These are phyloP conservation scores for Xylaria cubensis DNA, from an alignment of 495 filamentous ascomycete species.

Conservation along the genomic window DNA sequence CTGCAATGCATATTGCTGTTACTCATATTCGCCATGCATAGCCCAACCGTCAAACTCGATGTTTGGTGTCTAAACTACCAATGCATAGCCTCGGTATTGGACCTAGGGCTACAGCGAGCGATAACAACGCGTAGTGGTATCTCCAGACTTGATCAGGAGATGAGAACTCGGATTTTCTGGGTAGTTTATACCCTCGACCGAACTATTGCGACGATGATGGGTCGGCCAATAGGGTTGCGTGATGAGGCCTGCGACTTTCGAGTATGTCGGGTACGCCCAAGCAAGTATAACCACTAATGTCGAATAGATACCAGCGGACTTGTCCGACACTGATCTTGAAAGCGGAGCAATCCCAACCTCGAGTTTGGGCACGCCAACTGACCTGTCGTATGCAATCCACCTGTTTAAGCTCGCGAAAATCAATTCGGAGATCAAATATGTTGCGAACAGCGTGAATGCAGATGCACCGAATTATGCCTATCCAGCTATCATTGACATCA, in stretches of 20 bases:
- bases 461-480: conserved; percentile 49
- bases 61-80: conserved; percentile 59
- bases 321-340: conserved; percentile 29
- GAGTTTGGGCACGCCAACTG: conserved; percentile 33
- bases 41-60: conserved; percentile 52
- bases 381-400: conserved; percentile 53
- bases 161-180: conserved; percentile 58
- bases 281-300: not conserved
- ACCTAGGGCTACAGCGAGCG: conserved; percentile 55
- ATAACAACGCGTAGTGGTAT: conserved; percentile 45
- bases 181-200: conserved; percentile 55
- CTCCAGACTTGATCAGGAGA: conserved; percentile 52
- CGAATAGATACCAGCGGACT: conserved; percentile 19
- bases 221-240: conserved; percentile 55
- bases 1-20: conserved; percentile 53
- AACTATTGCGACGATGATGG: conserved; percentile 57
- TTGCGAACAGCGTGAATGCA: conserved; percentile 53
- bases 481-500: conserved; percentile 48
- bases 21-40: conserved; percentile 56
- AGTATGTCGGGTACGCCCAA: conserved; percentile 35
- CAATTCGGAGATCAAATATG: conserved; percentile 59
- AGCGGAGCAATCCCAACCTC: conserved; percentile 1
- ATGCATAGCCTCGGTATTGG: conserved; percentile 53
- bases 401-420: conserved; percentile 51
- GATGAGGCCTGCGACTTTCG: conserved; percentile 58